A percentile compares a stretch with the other conserved stretches of the same genome.
phyloP scores from a whole-genome alignment of 2,329 filamentous ascomycete genomes.

The Ophiostoma ips region DNA sequence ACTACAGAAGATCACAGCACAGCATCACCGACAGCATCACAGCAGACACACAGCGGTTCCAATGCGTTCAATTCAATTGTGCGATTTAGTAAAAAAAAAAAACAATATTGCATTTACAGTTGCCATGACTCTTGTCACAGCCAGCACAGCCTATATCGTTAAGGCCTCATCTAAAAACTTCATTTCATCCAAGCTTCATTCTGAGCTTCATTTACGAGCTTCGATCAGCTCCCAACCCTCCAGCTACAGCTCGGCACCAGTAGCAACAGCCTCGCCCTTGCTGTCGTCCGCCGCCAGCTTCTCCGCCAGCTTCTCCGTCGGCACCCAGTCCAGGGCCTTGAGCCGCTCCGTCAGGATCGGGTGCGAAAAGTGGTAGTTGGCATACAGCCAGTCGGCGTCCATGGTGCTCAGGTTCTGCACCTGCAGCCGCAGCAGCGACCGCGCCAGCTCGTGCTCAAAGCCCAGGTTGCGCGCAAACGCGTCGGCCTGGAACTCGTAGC shows the following conservation, averaged over 20 bases:
- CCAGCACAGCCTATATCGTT: no score
- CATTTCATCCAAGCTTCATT: no score
- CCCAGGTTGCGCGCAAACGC: conserved; percentile 75
- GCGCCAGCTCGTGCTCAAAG: conserved; percentile 68
- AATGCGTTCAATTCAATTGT: no score
- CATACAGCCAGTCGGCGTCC: conserved; percentile 98
- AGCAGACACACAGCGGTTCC: no score
- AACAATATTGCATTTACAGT: neutral
- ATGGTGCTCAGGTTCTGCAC: conserved; percentile 96
- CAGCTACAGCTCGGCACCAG: conserved; percentile 61
- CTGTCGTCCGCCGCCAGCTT: conserved; percentile 19
- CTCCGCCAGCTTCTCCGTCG: conserved; percentile 33
- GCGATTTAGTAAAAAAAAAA: no score
- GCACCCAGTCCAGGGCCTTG: conserved; percentile 78
- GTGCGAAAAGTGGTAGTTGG: conserved; percentile 96
- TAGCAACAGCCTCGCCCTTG: conserved; percentile 46
- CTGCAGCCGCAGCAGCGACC: conserved; percentile 90
- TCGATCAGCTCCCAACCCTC: no score
- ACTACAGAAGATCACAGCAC: no score
- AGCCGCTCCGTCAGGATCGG: conserved; percentile 89
- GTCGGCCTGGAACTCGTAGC: conserved; percentile 94
- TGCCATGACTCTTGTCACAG: no score
- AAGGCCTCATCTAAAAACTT: no score
- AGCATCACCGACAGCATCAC: no score
- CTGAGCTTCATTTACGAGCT: no score